phyloP scores from a whole-genome alignment of 352 stramenopile species.

The Phytophthora aleatoria region DNA sequence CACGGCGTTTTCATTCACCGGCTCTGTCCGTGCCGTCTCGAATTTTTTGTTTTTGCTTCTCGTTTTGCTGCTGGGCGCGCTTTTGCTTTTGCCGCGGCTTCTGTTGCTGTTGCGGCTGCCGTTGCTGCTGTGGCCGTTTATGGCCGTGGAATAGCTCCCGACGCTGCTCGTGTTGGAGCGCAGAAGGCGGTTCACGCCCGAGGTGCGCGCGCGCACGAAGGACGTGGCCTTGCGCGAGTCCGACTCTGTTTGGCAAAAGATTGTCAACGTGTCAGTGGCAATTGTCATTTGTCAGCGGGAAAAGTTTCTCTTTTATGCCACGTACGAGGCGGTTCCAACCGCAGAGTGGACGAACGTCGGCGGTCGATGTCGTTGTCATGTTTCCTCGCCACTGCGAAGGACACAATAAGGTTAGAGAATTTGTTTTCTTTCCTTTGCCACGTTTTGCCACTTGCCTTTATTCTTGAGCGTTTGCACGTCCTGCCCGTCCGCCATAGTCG shows the following conservation, averaged over 20 bases:
- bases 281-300: neutral
- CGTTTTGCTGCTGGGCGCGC: constrained; percentile 26
- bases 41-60: constrained; percentile 8
- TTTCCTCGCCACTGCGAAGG: constrained; percentile 52
- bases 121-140: constrained; percentile 14
- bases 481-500: constrained; percentile 39
- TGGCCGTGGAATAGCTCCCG: constrained; percentile 15
- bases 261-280: constrained; percentile 8
- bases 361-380: constrained; percentile 69
- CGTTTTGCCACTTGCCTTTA: constrained; percentile 39
- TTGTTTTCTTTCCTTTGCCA: neutral
- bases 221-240: constrained; percentile 56
- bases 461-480: constrained; percentile 65
- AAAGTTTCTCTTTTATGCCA: constrained; percentile 8
- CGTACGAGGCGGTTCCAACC: constrained; percentile 65
- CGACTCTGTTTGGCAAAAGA: constrained; percentile 32
- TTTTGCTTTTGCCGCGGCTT: constrained; percentile 26
- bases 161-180: constrained; percentile 48
- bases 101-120: constrained; percentile 15
- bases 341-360: constrained; percentile 58
- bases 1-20: constrained; percentile 20
- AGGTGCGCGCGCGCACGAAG: constrained; percentile 60
- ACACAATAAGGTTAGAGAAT: constrained; percentile 18
- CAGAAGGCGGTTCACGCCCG: constrained; percentile 64
- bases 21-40: constrained; percentile 8